Base-by-base conservation (phyloP, 768 basidiomycete species). In the Suillus fuscotomentosus region DNA sequence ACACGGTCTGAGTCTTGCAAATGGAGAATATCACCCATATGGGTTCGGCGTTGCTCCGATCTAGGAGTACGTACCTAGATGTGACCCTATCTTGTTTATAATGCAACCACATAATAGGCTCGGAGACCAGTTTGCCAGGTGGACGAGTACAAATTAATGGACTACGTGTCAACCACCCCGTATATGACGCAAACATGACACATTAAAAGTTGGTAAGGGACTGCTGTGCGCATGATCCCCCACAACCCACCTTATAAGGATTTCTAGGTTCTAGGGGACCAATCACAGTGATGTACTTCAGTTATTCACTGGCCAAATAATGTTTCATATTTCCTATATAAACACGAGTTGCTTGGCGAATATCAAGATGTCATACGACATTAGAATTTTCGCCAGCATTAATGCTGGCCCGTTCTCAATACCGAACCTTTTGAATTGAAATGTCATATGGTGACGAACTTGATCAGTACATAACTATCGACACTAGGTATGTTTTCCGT, bases 111-210 rank as follows among this genome's bases (percentile, higher is more conserved):
- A 31, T 31, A 31, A 31, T 66, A 85, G 82, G 71, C 75, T 88
- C 15, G 88, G 86, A 1, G 88, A 89, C 67, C 85, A 87, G 68
- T 78, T 89, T 47, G 84, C 86, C 11, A 74, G 88, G 27, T 86
- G 87, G 84, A 86, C 87, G 22, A 89, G 85, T 86, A 27, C 24
- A 9, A 15, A 50, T 27, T 27, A 31, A 31, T 15, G 17, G 27
- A 53, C 27, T 9, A 31, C 51, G 27, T 31, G 51, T 53, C 31
- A 53, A 9, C 10, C 17, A 9, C 17, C 9, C 17, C 8, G 50
- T 17, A 9, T 17, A 17, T 9, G 3, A 17, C 27, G 9, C 51
- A 17, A 27, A 51, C 1, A 9, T 51, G 10, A 31, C 13, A 22
- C 11, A 5, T 22, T 47, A 22, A 24, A 48, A 14, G 11, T 8